Conservation (phyloP, 2,329 filamentous ascomycete species). For the Fusarium anguioides region DNA sequence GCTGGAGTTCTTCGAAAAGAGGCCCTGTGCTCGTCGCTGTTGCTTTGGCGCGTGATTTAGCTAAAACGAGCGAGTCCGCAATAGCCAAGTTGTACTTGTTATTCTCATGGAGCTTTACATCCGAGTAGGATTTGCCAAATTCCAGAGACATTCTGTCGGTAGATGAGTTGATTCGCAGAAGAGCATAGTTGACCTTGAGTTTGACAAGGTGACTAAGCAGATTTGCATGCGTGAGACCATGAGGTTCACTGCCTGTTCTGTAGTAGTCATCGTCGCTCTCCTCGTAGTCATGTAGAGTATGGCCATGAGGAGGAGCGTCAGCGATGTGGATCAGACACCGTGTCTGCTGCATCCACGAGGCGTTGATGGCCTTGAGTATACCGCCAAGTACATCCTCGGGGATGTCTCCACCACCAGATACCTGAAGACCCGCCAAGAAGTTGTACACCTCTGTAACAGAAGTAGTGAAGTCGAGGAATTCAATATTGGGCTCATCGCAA, state of each 20-base stretch:
- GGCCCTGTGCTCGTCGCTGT: conserved; percentile 11
- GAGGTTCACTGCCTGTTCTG: neutral
- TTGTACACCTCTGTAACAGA: neutral
- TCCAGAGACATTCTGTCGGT: neutral
- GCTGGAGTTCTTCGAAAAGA: conserved; percentile 12
- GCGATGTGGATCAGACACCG: conserved; percentile 39
- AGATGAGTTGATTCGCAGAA: conserved; percentile 10
- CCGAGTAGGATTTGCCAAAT: neutral
- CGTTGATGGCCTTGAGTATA: conserved; percentile 46
- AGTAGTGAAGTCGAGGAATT: conserved; percentile 23
- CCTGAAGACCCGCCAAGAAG: conserved; percentile 7
- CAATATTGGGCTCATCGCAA: conserved; percentile 16
- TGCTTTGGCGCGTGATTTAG: neutral
- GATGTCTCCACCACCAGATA: conserved; percentile 46
- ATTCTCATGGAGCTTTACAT: neutral
- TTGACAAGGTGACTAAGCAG: neutral
- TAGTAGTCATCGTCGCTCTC: conserved; percentile 9
- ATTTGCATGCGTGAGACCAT: neutral
- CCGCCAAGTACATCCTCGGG: conserved; percentile 54
- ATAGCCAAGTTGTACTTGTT: neutral
- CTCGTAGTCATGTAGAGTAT: neutral
- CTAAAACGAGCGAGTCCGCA: neutral
- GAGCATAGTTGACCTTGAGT: conserved; percentile 20
- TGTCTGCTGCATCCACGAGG: conserved; percentile 50
- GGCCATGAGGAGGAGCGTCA: conserved; percentile 28